phyloP scores from a whole-genome alignment of 2,329 filamentous ascomycete species.

The Furcasterigmium sp. region DNA sequence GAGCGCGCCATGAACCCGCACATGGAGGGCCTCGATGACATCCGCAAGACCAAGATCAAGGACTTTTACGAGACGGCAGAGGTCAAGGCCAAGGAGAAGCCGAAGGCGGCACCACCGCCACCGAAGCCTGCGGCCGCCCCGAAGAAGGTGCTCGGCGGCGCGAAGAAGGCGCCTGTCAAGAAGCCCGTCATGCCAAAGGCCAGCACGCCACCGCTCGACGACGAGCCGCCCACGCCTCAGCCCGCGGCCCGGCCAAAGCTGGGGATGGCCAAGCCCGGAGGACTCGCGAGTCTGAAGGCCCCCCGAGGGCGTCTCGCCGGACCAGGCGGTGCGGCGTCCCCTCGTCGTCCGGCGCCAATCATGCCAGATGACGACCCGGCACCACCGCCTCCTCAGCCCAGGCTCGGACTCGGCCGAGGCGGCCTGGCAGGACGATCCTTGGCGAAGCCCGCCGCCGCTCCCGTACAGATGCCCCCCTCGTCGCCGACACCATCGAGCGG shows the following conservation, averaged over 20 bases:
- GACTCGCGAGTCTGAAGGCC: slow-evolving; percentile 53
- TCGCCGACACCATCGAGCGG: slow-evolving; percentile 59
- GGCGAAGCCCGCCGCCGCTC: slow-evolving; percentile 61
- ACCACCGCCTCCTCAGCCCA: slow-evolving; percentile 51
- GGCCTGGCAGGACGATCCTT: slow-evolving; percentile 83
- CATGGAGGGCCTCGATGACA: slow-evolving; percentile 89
- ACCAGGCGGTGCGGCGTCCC: slow-evolving; percentile 43
- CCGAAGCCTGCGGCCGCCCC: slow-evolving; percentile 29
- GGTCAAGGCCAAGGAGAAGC: slow-evolving; percentile 57
- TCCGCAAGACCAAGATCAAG: slow-evolving; percentile 91
- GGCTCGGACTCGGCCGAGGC: slow-evolving; percentile 66
- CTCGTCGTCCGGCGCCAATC: slow-evolving; percentile 44
- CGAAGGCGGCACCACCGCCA: slow-evolving; percentile 69
- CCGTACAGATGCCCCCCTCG: slow-evolving; percentile 41
- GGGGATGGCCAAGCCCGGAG: slow-evolving; percentile 48
- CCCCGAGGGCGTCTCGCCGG: slow-evolving; percentile 51
- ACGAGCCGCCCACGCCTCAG: slow-evolving; percentile 30
- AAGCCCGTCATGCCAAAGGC: slow-evolving; percentile 27
- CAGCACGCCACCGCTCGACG: slow-evolving; percentile 21
- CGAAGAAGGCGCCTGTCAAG: slow-evolving; percentile 34
- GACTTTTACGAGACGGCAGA: slow-evolving; percentile 70
- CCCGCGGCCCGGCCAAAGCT: slow-evolving; percentile 38
- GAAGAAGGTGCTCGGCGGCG: slow-evolving; percentile 43
- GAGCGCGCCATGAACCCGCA: slow-evolving; percentile 93
- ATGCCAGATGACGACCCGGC: slow-evolving; percentile 54